phyloP scores from a whole-genome alignment of 2,329 filamentous ascomycete species.

The Cucurbitaria berberidis region DNA sequence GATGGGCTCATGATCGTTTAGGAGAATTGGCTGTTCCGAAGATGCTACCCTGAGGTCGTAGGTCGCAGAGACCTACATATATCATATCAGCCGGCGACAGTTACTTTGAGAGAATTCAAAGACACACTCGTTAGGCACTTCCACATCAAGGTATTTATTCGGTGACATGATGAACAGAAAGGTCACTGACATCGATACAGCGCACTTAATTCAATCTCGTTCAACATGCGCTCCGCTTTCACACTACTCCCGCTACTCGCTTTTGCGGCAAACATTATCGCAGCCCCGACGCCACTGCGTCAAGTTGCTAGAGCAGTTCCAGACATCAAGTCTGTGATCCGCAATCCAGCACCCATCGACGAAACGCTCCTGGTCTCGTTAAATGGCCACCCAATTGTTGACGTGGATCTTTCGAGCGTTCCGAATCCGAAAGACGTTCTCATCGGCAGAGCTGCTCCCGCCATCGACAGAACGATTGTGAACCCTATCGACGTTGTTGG shows the following conservation, averaged over 20 bases:
- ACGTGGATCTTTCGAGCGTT: not conserved
- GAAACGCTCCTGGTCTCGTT: not conserved
- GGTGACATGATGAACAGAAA: not conserved
- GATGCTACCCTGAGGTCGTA: constrained; percentile 8
- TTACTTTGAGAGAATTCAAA: not conserved
- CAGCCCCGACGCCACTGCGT: constrained; percentile 13
- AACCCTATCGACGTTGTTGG: not conserved
- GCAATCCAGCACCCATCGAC: constrained; percentile 27
- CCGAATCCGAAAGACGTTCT: not conserved
- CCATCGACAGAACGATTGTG: not conserved
- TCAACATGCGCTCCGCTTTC: constrained; percentile 14
- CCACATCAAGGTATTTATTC: not conserved
- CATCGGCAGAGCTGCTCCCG: not conserved
- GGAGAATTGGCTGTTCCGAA: constrained; percentile 11
- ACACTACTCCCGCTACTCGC: constrained; percentile 13
- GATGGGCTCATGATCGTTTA: constrained; percentile 5
- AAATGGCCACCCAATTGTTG: not conserved
- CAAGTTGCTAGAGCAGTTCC: constrained; percentile 9
- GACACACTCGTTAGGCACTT: not conserved
- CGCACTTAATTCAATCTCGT: not conserved
- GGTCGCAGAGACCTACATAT: not conserved
- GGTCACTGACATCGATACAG: not conserved
- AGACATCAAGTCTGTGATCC: constrained; percentile 20
- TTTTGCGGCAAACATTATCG: constrained; percentile 6
- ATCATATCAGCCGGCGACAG: not conserved